A percentile compares a stretch with the other conserved stretches of the same genome.
phyloP scores from a whole-genome alignment of 2,329 filamentous ascomycete species.

The Coleophoma crateriformis region DNA sequence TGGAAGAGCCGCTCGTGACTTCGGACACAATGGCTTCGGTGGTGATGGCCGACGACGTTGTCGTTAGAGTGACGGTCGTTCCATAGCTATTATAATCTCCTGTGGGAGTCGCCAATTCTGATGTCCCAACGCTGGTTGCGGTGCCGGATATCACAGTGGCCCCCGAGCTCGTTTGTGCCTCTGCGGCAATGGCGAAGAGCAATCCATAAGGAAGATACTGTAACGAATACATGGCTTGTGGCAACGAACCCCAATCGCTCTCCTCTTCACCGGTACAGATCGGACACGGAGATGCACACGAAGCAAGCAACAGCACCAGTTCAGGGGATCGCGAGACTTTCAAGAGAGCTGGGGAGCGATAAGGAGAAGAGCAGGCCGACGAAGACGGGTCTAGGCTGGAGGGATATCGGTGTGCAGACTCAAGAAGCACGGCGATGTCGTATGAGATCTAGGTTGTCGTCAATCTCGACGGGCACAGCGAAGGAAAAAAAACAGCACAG shows the following conservation, averaged over 20 bases:
- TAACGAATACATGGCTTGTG: background rate
- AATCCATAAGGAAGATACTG: constrained; percentile 12
- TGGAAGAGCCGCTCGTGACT: constrained; percentile 16
- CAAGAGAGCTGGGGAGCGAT: too few species aligned
- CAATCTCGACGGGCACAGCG: background rate
- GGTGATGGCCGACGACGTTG: constrained; percentile 17
- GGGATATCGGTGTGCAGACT: too few species aligned
- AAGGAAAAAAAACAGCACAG: background rate
- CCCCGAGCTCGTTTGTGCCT: constrained; percentile 13
- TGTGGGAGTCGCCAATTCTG: constrained; percentile 27
- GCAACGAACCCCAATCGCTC: too few species aligned
- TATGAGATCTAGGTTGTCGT: too few species aligned
- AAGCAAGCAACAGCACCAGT: too few species aligned
- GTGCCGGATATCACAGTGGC: constrained; percentile 11
- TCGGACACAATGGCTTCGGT: constrained; percentile 19
- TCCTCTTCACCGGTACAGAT: too few species aligned
- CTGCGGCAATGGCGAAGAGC: constrained; percentile 24
- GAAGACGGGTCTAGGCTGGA: too few species aligned
- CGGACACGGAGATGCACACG: too few species aligned
- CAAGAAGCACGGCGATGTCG: too few species aligned
- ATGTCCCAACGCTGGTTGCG: constrained; percentile 7
- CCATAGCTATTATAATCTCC: constrained; percentile 31
- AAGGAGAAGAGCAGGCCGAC: too few species aligned
- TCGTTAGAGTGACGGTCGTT: constrained; percentile 25
- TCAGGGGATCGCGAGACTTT: too few species aligned